phyloP scores from a whole-genome alignment of 257 asterid species.

The Solanum virginianum region DNA sequence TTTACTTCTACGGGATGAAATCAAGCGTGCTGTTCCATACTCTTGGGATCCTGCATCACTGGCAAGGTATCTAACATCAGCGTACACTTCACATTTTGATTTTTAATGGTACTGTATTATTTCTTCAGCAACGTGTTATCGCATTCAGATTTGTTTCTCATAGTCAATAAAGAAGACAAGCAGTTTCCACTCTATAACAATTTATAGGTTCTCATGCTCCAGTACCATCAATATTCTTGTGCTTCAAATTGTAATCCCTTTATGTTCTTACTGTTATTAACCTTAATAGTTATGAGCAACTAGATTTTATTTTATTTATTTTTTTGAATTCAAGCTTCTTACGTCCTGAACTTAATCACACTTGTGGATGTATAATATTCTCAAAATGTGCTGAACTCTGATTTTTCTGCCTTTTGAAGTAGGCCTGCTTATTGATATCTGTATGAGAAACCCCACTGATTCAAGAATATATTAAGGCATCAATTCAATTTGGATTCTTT shows the following conservation, averaged over 20 bases:
- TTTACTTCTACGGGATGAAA: slow-evolving; percentile 52
- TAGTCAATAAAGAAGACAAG: background rate
- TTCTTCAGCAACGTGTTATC: background rate
- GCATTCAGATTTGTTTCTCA: background rate
- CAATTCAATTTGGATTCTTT: background rate
- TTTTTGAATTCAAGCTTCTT: background rate
- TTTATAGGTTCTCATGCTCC: background rate
- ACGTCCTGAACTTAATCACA: background rate
- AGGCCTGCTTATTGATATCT: background rate
- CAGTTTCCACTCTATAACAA: background rate
- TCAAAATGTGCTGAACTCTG: background rate
- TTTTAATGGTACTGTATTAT: background rate
- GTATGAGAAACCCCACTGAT: background rate
- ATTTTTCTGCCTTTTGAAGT: background rate
- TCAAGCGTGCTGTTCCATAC: slow-evolving; percentile 84
- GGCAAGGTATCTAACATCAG: slow-evolving; percentile 44
- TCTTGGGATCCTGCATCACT: slow-evolving; percentile 94
- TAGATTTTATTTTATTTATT: background rate
- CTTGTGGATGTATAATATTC: background rate
- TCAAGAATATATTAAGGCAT: background rate
- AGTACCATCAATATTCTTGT: background rate
- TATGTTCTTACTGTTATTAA: background rate
- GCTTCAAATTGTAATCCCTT: background rate
- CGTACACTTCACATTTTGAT: background rate
- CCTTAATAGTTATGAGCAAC: background rate